Conservation (phyloP, 345 rosid genomes). For the Citropsis articulata region DNA sequence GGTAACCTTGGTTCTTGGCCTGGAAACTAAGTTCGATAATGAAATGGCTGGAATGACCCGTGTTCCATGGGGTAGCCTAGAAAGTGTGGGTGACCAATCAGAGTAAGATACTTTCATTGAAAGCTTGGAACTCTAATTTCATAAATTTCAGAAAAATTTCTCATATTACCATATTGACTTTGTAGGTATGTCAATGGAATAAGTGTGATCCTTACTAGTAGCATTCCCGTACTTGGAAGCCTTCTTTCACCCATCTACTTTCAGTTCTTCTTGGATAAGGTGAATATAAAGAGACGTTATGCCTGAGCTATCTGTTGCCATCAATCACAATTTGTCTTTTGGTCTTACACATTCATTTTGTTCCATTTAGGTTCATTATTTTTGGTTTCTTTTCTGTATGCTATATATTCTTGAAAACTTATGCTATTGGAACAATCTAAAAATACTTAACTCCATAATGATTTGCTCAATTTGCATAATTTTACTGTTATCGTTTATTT, state of each 20-base stretch:
- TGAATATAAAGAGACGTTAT: constrained; percentile 11
- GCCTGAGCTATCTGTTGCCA: not conserved
- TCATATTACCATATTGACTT: constrained; percentile 19
- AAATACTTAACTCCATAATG: not conserved
- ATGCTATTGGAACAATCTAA: not conserved
- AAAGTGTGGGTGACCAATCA: constrained; percentile 98
- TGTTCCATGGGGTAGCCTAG: constrained; percentile 94
- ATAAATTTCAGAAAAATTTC: not conserved
- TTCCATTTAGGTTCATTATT: not conserved
- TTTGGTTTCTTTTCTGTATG: not conserved
- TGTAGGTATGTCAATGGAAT: constrained; percentile 75
- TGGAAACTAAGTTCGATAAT: constrained; percentile 91
- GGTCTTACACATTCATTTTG: not conserved
- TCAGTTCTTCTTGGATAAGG: constrained; percentile 87
- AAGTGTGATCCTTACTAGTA: constrained; percentile 51
- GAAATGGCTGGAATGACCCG: constrained; percentile 98
- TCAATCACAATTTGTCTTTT: not conserved
- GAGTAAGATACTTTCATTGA: constrained; percentile 43
- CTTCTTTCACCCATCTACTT: constrained; percentile 67
- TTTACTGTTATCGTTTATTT: not conserved
- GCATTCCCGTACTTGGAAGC: constrained; percentile 64
- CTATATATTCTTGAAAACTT: not conserved
- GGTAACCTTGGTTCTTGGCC: constrained; percentile 85
- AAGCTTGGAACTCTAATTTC: not conserved
- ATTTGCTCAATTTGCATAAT: not conserved